phyloP scores from a whole-genome alignment of 306 rosid species.

The Hippophae gyantsensis region DNA sequence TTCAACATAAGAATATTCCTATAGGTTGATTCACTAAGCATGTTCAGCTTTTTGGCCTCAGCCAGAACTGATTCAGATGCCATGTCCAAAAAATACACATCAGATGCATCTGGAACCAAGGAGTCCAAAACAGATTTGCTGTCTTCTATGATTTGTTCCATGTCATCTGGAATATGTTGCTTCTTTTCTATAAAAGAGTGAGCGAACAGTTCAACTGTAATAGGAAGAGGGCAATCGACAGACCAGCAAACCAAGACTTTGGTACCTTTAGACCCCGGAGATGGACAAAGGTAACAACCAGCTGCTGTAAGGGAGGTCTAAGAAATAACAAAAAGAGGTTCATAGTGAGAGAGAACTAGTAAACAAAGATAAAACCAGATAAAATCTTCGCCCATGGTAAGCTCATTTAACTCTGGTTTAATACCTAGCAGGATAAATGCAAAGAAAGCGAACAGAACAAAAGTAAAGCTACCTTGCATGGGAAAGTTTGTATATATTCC shows the following conservation, averaged over 20 bases:
- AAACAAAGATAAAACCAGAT: background rate
- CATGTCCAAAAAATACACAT: slow-evolving; percentile 60
- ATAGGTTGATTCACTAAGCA: slow-evolving; percentile 55
- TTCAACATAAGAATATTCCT: slow-evolving; percentile 40
- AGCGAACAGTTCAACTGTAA: slow-evolving; percentile 29
- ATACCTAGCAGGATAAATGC: background rate
- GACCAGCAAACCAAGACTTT: slow-evolving; percentile 66
- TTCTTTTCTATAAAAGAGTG: slow-evolving; percentile 22
- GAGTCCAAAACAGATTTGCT: slow-evolving; percentile 37
- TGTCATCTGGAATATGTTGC: slow-evolving; percentile 23
- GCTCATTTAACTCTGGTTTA: background rate
- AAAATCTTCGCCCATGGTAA: background rate
- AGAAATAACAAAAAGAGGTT: slow-evolving; percentile 1
- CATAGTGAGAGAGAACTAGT: background rate
- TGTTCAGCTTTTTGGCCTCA: slow-evolving; percentile 56
- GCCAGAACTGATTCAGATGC: slow-evolving; percentile 43
- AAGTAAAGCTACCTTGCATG: slow-evolving; percentile 60
- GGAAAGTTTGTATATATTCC: slow-evolving; percentile 51
- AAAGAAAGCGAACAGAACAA: background rate
- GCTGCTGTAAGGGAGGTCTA: slow-evolving; percentile 81
- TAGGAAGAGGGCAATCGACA: slow-evolving; percentile 54
- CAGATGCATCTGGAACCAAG: slow-evolving; percentile 39
- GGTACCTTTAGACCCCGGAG: slow-evolving; percentile 76
- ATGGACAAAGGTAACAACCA: slow-evolving; percentile 91
- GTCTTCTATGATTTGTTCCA: slow-evolving; percentile 37